Evolutionary conservation across 371 early-diverging fungal species (phyloP).

Genomic region (Gilbertella persicaria): DNA sequence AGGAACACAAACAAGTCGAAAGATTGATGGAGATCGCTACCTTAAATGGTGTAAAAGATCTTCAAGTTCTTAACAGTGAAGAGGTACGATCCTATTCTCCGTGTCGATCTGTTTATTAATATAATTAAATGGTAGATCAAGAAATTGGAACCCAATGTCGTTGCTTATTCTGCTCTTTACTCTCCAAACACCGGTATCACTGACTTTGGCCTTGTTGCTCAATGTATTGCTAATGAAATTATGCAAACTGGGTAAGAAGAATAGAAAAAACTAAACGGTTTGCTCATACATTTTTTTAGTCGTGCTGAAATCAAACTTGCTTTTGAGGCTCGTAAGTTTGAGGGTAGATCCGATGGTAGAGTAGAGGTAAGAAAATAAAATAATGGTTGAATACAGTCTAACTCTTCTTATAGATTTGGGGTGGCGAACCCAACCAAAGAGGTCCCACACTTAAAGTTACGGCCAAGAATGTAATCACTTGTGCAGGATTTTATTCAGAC

Average conservation of each 20-base stretch:
- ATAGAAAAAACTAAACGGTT: neutral
- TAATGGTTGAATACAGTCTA: neutral
- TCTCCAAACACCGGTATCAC: constrained; percentile 53
- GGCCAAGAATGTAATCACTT: constrained; percentile 47
- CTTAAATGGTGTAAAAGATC: constrained; percentile 47
- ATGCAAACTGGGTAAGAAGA: constrained; percentile 37
- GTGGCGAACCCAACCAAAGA: constrained; percentile 36
- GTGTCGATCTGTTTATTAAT: neutral
- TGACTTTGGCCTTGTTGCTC: constrained; percentile 42
- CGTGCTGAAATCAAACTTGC: constrained; percentile 50
- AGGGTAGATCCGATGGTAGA: constrained; percentile 28
- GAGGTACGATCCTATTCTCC: constrained; percentile 23
- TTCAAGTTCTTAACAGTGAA: constrained; percentile 40
- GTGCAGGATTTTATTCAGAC: constrained; percentile 52
- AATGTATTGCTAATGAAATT: constrained; percentile 44
- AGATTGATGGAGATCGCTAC: constrained; percentile 42
- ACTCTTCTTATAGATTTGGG: constrained; percentile 28
- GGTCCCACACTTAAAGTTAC: constrained; percentile 40
- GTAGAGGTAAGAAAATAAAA: constrained; percentile 22
- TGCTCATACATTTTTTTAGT: constrained; percentile 20
- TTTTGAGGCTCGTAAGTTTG: constrained; percentile 42
- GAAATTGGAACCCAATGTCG: constrained; percentile 47
- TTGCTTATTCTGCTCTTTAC: constrained; percentile 45
- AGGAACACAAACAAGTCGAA: constrained; percentile 45
- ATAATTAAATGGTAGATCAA: constrained; percentile 26